These are phyloP conservation scores for Priceomyces medius DNA, from an alignment of 805 yeast species.

Conservation along the genomic window DNA sequence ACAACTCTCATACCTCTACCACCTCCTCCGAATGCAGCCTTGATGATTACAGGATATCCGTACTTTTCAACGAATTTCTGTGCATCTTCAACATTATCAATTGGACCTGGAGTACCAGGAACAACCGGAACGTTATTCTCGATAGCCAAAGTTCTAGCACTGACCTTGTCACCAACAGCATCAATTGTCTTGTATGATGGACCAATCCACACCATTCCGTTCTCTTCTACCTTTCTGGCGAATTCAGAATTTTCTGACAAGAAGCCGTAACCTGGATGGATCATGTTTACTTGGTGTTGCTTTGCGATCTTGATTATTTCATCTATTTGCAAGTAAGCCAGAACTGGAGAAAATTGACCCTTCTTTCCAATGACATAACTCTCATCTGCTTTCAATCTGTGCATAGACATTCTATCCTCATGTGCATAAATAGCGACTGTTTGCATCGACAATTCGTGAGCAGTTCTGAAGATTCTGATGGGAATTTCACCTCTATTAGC, in stretches of 20 bases:
- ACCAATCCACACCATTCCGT: slow-evolving; percentile 95
- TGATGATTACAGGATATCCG: slow-evolving; percentile 95
- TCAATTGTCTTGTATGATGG: slow-evolving; percentile 88
- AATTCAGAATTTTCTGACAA: slow-evolving; percentile 89
- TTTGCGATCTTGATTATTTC: slow-evolving; percentile 85
- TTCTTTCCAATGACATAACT: slow-evolving; percentile 86
- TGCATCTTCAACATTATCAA: slow-evolving; percentile 77
- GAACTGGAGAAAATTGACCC: slow-evolving; percentile 92
- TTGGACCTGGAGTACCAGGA: slow-evolving; percentile 98
- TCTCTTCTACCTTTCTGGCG: slow-evolving; percentile 85
- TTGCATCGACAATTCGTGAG: slow-evolving; percentile 95
- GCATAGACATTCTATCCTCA: slow-evolving; percentile 93
- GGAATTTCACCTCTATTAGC: slow-evolving; percentile 88
- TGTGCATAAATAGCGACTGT: slow-evolving; percentile 97
- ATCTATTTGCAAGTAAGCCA: slow-evolving; percentile 93
- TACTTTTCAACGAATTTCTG: slow-evolving; percentile 71
- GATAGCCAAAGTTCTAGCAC: slow-evolving; percentile 86
- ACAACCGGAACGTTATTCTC: slow-evolving; percentile 85
- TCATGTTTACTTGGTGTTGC: slow-evolving; percentile 36
- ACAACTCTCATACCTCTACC: slow-evolving; percentile 99
- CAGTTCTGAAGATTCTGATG: slow-evolving; percentile 89
- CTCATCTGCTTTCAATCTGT: slow-evolving; percentile 91
- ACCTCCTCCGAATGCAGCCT: slow-evolving; percentile 99
- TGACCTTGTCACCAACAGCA: slow-evolving; percentile 94
- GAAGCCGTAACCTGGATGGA: slow-evolving; percentile 55